Conservation (phyloP, 441 rosid species). For the Gossypium aridum region DNA sequence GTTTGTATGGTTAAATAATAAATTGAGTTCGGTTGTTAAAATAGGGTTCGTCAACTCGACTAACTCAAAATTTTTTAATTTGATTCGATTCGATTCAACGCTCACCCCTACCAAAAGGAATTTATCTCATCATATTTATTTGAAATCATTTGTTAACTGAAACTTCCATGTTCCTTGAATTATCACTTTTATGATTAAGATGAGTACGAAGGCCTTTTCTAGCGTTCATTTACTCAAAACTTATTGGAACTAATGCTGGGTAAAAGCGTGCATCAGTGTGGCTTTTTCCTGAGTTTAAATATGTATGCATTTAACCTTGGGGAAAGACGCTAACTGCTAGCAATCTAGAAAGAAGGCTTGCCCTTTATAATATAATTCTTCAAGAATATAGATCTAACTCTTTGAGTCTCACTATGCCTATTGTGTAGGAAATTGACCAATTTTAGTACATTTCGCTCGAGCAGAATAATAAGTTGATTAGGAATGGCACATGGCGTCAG, state of each 20-base stretch:
- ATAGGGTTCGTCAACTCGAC: no score
- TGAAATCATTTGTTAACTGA: not conserved
- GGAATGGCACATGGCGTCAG: not conserved
- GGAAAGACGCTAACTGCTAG: not conserved
- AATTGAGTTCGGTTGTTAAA: no score
- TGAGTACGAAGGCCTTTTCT: not conserved
- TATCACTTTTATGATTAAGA: not conserved
- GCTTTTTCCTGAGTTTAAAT: not conserved
- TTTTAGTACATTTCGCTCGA: not conserved
- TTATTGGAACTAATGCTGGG: not conserved
- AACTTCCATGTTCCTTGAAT: not conserved
- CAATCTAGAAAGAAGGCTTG: not conserved
- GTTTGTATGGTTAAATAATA: no score
- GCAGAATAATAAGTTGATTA: not conserved
- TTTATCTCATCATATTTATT: not conserved
- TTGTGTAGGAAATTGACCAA: not conserved
- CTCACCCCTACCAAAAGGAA: not conserved
- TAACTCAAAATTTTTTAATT: no score
- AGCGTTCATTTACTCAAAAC: not conserved
- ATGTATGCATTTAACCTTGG: not conserved
- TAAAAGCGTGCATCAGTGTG: not conserved
- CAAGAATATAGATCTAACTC: not conserved
- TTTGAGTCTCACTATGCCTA: not conserved
- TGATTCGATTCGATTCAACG: no score
- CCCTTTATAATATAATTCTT: not conserved